phyloP scores from a whole-genome alignment of 176 grass and related monocot genomes.

The Olyra latifolia region DNA sequence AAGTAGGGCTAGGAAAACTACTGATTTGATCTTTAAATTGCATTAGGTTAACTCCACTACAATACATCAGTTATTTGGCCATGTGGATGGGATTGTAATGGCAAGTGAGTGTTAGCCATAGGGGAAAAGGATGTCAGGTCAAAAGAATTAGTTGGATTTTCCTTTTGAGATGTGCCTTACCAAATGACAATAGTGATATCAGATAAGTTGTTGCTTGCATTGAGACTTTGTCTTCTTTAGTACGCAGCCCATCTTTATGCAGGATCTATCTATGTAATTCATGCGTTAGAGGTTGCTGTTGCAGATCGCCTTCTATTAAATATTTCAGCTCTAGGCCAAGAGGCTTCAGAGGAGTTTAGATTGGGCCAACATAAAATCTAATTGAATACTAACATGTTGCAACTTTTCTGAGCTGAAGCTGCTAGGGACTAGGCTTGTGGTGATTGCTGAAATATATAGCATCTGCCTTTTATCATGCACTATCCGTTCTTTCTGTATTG shows the following conservation, averaged over 20 bases:
- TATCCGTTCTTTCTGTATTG: background rate
- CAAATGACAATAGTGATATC: background rate
- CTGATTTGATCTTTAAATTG: background rate
- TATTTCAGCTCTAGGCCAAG: slow-evolving; percentile 1
- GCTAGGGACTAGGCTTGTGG: background rate
- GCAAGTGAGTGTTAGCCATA: background rate
- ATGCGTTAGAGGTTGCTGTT: slow-evolving; percentile 8
- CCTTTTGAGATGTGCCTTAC: background rate
- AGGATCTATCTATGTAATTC: background rate
- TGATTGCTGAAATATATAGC: background rate
- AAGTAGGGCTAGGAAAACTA: background rate
- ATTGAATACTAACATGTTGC: background rate
- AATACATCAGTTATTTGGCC: background rate
- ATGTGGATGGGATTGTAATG: background rate
- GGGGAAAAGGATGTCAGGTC: background rate
- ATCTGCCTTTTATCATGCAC: background rate
- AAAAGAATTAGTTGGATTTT: slow-evolving; percentile 3
- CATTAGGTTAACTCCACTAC: background rate
- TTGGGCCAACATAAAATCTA: background rate
- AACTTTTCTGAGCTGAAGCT: slow-evolving; percentile 1
- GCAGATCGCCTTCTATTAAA: slow-evolving; percentile 7
- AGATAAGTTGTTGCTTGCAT: background rate
- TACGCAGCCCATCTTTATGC: background rate
- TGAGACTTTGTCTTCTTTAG: background rate
- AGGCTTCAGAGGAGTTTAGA: slow-evolving; percentile 14